These are phyloP conservation scores for Sanguinoderma infundibulare DNA, from an alignment of 1,284 basidiomycete genomes.

Conservation along the genomic window DNA sequence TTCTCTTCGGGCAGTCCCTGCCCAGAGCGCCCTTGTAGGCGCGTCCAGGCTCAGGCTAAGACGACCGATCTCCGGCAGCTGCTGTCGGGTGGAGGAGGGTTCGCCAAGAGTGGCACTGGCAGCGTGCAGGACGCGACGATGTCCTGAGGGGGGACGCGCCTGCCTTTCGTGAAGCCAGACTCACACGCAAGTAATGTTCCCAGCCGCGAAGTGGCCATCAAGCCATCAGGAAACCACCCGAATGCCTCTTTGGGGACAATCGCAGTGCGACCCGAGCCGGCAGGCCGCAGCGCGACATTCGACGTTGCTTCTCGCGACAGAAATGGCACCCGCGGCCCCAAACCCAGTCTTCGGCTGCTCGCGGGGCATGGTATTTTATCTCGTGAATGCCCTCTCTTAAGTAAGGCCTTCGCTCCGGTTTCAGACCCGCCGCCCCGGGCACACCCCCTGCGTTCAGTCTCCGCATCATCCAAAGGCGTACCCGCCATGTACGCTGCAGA, in stretches of 20 bases:
- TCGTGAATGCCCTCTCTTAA: conserved; percentile 6
- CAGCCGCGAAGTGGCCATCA: neutral
- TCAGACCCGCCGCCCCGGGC: conserved; percentile 20
- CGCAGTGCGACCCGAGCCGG: conserved; percentile 3
- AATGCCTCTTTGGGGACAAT: neutral
- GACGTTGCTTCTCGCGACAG: neutral
- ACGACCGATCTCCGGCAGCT: conserved; percentile 6
- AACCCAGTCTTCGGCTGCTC: neutral
- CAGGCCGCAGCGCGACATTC: neutral
- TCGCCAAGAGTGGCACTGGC: neutral
- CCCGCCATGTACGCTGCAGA: conserved; percentile 22
- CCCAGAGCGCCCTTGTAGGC: neutral
- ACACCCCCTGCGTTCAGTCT: conserved; percentile 23
- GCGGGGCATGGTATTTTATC: neutral
- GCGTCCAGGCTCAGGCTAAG: conserved; percentile 2
- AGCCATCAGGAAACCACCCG: neutral
- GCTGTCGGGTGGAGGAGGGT: neutral
- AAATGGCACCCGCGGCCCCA: neutral
- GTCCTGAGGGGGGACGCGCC: neutral
- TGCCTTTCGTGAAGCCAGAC: neutral
- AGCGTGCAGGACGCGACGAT: neutral
- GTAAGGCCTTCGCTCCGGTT: conserved; percentile 17
- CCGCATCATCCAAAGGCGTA: conserved; percentile 23
- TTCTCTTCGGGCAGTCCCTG: conserved; percentile 7
- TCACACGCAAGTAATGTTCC: neutral